Evolutionary conservation across 495 filamentous ascomycete genomes (phyloP), one percentile per base, ranked within the genome.

Genomic region (Cercophora newfieldiana): DNA sequence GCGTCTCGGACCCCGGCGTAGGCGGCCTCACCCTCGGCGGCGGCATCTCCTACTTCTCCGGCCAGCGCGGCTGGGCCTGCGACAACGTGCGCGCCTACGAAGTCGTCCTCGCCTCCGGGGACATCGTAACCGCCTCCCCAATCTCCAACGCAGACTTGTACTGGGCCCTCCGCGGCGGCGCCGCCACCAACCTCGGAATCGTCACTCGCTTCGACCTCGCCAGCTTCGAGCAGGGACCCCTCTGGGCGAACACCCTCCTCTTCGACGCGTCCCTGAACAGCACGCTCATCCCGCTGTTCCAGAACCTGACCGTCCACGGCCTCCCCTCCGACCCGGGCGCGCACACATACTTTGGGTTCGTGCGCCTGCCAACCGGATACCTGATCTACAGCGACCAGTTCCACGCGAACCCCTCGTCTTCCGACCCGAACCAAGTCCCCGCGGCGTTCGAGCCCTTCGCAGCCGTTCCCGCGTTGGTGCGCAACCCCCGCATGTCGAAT

Each of bases 11-110:
- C 4, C 81, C 90, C 54, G 88, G 88, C 30, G 83, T 88, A 0
- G 81, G 82, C n/a, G 88, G 88, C 8, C 74, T 88, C 18, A 73
- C 79, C 18, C 81, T 88, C 1, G 87, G 86, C 25, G 86, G 85
- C 29, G 86, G 86, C 0, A 76, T 86, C 58, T 83, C 77, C 50
- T 75, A 72, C 64, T 75, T 76, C 50, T 69, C 67, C 5, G 71
- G 70, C 14, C 22, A 2, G 16, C n/a, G 51, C 49, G 75, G 75
- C 0, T 74, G 67, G 68, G 71, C 68, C 1, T 72, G 72, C 56
- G 75, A 77, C 63, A 75, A 82, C 44, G 82, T 87, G 10, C 68
- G 74, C 31, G 77, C 75, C 48, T 87, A 81, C 65, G 77, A 87
- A 69, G 78, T 80, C 3, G 80, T 84, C 8, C 57, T 79, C 7